Evolutionary conservation across 805 yeast genomes (phyloP).

Genomic region (Yamadazyma paraphyllophila): DNA sequence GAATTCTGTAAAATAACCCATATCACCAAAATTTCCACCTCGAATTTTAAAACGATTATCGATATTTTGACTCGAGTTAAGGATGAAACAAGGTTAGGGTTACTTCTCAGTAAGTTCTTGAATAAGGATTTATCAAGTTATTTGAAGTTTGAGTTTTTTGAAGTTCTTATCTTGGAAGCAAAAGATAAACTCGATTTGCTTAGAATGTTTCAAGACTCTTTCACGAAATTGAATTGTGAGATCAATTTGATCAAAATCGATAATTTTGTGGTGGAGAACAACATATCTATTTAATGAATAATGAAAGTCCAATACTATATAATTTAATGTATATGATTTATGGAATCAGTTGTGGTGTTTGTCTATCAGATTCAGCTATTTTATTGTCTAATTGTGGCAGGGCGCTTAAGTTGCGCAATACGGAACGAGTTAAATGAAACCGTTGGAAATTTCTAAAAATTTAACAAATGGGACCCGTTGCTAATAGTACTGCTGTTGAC

Average conservation of each 20-base stretch:
- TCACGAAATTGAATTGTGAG: conserved; percentile 22
- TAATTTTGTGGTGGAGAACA: conserved; percentile 1
- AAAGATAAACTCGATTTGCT: conserved; percentile 23
- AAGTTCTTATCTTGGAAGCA: conserved; percentile 18
- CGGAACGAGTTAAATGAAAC: background rate
- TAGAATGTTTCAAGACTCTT: conserved; percentile 22
- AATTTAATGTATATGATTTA: background rate
- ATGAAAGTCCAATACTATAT: conserved; percentile 1
- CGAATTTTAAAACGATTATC: conserved; percentile 24
- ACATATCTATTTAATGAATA: conserved; percentile 5
- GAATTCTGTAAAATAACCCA: conserved; percentile 23
- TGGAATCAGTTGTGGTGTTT: background rate
- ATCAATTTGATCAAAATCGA: conserved; percentile 16
- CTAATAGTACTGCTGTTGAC: conserved; percentile 38
- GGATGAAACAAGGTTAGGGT: conserved; percentile 22
- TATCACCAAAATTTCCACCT: conserved; percentile 19
- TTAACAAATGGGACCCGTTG: conserved; percentile 8
- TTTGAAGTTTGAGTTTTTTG: conserved; percentile 33
- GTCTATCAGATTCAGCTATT: background rate
- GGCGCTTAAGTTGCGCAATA: background rate
- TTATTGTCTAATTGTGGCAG: background rate
- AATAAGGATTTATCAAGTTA: conserved; percentile 16
- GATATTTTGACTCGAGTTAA: conserved; percentile 23
- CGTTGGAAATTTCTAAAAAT: background rate
- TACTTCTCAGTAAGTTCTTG: conserved; percentile 27